These are phyloP conservation scores for Melanogaster broomeanus DNA, from an alignment of 768 basidiomycete genomes.

Conservation along the genomic window DNA sequence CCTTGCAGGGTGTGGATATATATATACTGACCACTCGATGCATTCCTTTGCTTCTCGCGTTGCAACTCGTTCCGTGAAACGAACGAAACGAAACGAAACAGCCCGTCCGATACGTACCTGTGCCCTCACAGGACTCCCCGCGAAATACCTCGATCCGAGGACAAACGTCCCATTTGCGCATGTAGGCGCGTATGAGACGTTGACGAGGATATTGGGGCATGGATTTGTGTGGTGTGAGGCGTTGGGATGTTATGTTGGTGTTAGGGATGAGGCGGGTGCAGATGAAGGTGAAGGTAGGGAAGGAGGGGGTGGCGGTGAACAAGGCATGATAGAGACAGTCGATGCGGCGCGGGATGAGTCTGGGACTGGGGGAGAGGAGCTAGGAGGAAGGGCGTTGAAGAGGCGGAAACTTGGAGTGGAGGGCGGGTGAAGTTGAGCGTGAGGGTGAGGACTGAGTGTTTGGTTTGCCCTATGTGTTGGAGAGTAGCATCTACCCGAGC, in stretches of 20 bases:
- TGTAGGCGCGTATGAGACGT: slow-evolving; percentile 58
- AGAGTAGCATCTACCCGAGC: too few species aligned
- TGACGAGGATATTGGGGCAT: slow-evolving; percentile 64
- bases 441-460: too few species aligned
- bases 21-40: not conserved
- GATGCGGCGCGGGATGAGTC: not conserved
- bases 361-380: not conserved
- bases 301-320: not conserved
- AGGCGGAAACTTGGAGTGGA: slow-evolving; percentile 12
- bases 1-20: not conserved
- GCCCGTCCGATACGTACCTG: slow-evolving; percentile 69
- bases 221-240: slow-evolving; percentile 65
- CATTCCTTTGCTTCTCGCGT: too few species aligned
- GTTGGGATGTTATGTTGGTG: slow-evolving; percentile 44
- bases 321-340: not conserved
- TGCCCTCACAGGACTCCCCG: slow-evolving; percentile 75
- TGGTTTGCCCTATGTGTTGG: too few species aligned
- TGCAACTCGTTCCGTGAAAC: too few species aligned
- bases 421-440: slow-evolving; percentile 2
- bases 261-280: not conserved
- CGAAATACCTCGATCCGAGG: slow-evolving; percentile 78
- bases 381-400: slow-evolving; percentile 13
- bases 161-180: slow-evolving; percentile 82
- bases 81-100: slow-evolving; percentile 24
- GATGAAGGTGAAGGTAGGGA: not conserved